These are phyloP conservation scores for Ophiosphaerella narmari DNA, from an alignment of 2,329 filamentous ascomycete genomes.

Conservation along the genomic window DNA sequence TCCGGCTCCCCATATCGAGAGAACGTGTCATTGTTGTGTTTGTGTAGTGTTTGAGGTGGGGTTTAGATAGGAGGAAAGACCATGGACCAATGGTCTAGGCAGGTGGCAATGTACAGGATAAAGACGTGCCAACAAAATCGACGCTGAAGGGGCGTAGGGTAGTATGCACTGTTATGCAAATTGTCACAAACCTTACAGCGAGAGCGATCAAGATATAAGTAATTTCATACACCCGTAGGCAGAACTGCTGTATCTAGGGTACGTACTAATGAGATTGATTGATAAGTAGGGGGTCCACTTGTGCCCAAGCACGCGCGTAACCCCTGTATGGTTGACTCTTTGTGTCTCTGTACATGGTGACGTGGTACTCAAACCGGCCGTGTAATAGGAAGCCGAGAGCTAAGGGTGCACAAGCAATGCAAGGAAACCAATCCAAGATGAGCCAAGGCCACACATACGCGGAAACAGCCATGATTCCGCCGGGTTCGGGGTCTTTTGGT, in stretches of 20 bases:
- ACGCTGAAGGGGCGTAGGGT: constrained; percentile 23
- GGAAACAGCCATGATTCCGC: constrained; percentile 32
- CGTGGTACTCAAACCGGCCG: constrained; percentile 41
- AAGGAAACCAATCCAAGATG: constrained; percentile 41
- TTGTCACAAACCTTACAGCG: constrained; percentile 8
- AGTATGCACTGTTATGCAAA: constrained; percentile 14
- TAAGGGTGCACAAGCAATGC: constrained; percentile 42
- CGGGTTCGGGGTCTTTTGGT: constrained; percentile 28
- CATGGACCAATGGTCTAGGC: constrained; percentile 7
- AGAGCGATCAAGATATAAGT: constrained; percentile 24
- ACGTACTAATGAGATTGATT: constrained; percentile 16
- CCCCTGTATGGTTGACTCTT: constrained; percentile 27
- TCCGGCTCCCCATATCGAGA: constrained; percentile 24
- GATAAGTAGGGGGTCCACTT: constrained; percentile 29
- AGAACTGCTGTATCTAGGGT: constrained; percentile 20
- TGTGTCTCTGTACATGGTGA: constrained; percentile 31
- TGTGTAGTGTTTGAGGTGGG: constrained; percentile 3
- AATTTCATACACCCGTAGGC: constrained; percentile 18
- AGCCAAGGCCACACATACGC: constrained; percentile 40
- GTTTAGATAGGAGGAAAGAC: constrained; percentile 8
- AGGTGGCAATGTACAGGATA: constrained; percentile 10
- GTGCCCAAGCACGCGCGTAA: constrained; percentile 33
- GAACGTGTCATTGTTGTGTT: constrained; percentile 19
- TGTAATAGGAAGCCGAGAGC: constrained; percentile 36
- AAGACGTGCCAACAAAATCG: constrained; percentile 21